These are phyloP conservation scores for Macadamia tetraphylla DNA, from an alignment of 164 flowering plant species.

Conservation along the genomic window DNA sequence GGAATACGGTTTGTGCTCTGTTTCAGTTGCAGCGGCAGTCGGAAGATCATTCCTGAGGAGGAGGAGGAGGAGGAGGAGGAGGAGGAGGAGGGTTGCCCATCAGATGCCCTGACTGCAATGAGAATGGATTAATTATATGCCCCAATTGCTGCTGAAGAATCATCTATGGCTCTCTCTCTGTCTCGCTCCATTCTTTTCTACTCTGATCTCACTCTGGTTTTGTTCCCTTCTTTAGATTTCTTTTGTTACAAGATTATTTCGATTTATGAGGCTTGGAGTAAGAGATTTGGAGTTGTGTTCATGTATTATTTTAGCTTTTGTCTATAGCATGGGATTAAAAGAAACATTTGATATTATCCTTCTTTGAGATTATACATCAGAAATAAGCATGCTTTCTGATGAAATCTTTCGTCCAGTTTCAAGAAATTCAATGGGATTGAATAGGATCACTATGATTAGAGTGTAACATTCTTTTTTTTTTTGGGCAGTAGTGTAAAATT, in stretches of 20 bases:
- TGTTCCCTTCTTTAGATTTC: too few species aligned
- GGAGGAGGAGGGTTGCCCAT: neutral
- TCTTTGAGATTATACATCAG: neutral
- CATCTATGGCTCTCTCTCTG: neutral
- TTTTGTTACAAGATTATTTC: conserved; percentile 7
- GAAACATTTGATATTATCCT: neutral
- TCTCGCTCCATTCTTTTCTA: too few species aligned
- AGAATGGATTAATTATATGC: conserved; percentile 74
- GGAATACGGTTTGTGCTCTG: conserved; percentile 58
- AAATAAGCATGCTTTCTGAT: too few species aligned
- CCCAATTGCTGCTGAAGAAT: conserved; percentile 47
- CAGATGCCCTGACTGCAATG: conserved; percentile 63
- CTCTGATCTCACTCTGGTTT: neutral
- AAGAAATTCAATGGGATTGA: too few species aligned
- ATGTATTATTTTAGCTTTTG: neutral
- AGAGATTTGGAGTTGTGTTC: neutral
- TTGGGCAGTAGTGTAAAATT: too few species aligned
- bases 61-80: too few species aligned
- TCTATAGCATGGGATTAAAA: neutral
- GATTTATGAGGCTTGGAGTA: neutral
- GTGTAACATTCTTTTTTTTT: too few species aligned
- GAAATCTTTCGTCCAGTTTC: too few species aligned
- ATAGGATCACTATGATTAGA: too few species aligned
- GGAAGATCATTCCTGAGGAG: conserved; percentile 30
- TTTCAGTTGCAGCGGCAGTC: conserved; percentile 63